Evolutionary conservation across 2,329 filamentous ascomycete genomes (phyloP).

Genomic region (Arthrobotrys conoides): DNA sequence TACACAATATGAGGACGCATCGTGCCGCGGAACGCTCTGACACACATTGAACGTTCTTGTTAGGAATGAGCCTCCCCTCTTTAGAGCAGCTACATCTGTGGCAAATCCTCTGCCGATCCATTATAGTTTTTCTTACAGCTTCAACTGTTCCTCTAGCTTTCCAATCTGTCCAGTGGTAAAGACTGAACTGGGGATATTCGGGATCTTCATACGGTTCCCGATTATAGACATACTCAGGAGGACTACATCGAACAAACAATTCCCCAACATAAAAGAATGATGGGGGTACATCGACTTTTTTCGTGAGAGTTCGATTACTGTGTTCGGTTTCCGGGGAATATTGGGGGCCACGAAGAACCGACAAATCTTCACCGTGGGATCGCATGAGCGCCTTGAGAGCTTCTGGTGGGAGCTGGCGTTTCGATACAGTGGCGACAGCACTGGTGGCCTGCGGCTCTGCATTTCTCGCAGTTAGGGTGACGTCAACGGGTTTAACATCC

Average conservation of each 20-base stretch:
- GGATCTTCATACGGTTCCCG: background rate
- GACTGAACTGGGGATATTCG: background rate
- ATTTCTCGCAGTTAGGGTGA: background rate
- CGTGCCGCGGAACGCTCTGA: too few relatives aligned
- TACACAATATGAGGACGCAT: too few relatives aligned
- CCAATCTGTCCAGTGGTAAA: background rate
- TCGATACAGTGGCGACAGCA: background rate
- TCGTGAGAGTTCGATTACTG: background rate
- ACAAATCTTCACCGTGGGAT: background rate
- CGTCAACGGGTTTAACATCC: background rate
- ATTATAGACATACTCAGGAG: background rate
- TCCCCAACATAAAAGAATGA: background rate
- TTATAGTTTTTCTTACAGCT: background rate
- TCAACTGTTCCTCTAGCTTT: background rate
- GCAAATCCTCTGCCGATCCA: background rate
- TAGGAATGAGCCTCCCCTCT: too few relatives aligned
- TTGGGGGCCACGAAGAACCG: background rate
- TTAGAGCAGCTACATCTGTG: background rate
- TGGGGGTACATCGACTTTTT: background rate
- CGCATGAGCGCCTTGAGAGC: background rate
- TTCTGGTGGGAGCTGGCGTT: background rate
- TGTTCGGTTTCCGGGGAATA: background rate
- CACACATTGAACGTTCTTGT: too few relatives aligned
- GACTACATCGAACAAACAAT: background rate
- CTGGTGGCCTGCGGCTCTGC: background rate